Evolutionary conservation across 1,284 basidiomycete species (phyloP), one percentile per base, ranked within the genome.

Genomic region (Grifola frondosa): DNA sequence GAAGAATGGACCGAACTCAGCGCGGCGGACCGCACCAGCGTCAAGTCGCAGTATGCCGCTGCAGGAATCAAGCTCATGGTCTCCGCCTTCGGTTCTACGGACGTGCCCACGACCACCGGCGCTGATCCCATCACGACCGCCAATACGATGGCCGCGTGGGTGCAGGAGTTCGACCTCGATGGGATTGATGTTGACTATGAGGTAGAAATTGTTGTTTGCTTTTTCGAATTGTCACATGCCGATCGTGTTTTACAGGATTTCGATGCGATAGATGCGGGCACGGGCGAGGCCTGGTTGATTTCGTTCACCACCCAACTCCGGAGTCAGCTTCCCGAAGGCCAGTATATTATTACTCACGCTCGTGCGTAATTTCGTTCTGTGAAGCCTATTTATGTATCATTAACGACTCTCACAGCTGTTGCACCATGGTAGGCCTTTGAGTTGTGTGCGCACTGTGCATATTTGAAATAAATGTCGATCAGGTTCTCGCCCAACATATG

Each of bases 161-260:
- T 78, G 28, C 70, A 64, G 42, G 45, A 73, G 33, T 74, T 72
- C 46, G 64, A 66, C 17, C 53, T 81, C 16, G 72, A 81, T 46
- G 80, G 78, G 28, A 63, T 80, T 26, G 78, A 81, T 38, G 68
- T 81, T 17, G 78, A 81, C 57, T 80, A 76, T 36, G 77, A 80
- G 61, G 76, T 69, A 7, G 2, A 15, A 15, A 16, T 25, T 6
- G 21, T 7, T 28, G 15, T 6, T 38, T n/a, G 16, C 3, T 3
- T n/a, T 1, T 11, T 15, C 3, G n/a, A 30, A 23, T 22, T 5
- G 9, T 3, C 12, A 9, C 17, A 20, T 10, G 16, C 30, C 33
- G 15, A 36, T 41, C 13, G 2, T 24, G 19, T 20, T 4, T 13
- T 19, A n/a, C 37, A 78, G 77, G 76, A 78, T 54, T 70, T 76